Conservation (phyloP, 208 protist species). For the Giardia muris region DNA sequence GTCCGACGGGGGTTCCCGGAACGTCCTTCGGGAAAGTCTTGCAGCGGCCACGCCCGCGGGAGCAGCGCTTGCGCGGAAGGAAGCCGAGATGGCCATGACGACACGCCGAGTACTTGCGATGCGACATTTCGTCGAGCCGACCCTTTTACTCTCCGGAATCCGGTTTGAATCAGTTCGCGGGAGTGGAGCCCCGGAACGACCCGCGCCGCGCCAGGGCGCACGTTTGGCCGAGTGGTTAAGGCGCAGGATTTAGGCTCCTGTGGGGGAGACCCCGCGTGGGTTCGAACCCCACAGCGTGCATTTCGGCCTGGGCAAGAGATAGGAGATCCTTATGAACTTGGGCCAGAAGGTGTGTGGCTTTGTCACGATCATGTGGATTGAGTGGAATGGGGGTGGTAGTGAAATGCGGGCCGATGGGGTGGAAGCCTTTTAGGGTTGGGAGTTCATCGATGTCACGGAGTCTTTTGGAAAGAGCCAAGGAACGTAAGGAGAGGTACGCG, state of each 20-base stretch:
- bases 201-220: not conserved
- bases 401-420: no score
- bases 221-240: slow-evolving; percentile 28
- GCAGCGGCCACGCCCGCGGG: not conserved
- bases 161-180: not conserved
- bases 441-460: no score
- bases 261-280: slow-evolving; percentile 17
- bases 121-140: not conserved
- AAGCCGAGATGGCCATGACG: slow-evolving; percentile 41
- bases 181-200: not conserved
- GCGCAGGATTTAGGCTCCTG: not conserved
- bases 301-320: no score
- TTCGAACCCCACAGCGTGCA: slow-evolving; percentile 26
- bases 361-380: no score
- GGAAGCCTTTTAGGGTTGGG: no score
- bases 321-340: no score
- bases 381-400: no score
- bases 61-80: slow-evolving; percentile 37
- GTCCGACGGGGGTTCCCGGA: not conserved
- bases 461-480: no score
- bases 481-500: no score
- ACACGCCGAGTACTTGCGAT: slow-evolving; percentile 28
- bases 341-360: no score
- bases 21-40: slow-evolving; percentile 42
- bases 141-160: not conserved